Evolutionary conservation across 148 eudicot species (phyloP).

Genomic region (Pharnaceum exiguum): DNA sequence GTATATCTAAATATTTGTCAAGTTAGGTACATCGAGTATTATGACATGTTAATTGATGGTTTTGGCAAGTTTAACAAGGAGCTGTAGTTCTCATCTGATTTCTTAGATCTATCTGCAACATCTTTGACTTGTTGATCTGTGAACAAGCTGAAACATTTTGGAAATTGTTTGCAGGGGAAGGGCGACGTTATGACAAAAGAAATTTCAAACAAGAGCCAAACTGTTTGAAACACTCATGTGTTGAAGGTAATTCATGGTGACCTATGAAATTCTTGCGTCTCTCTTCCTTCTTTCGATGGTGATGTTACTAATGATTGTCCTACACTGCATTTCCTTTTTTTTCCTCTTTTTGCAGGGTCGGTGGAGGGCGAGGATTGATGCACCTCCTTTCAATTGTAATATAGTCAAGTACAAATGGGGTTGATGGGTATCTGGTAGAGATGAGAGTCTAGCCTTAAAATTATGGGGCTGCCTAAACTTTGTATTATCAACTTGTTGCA

Average conservation of each 20-base stretch:
- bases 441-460: neutral
- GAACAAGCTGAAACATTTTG: neutral
- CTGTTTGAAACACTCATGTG: conserved; percentile 18
- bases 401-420: conserved; percentile 9
- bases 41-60: too few species aligned
- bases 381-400: conserved; percentile 19
- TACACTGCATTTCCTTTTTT: neutral
- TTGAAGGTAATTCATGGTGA: conserved; percentile 1
- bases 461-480: neutral
- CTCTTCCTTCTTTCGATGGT: neutral
- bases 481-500: conserved; percentile 12
- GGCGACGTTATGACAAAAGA: conserved; percentile 43
- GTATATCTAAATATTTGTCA: too few species aligned
- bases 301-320: neutral
- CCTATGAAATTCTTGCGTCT: neutral
- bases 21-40: too few species aligned
- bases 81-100: too few species aligned
- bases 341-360: conserved; percentile 8
- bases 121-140: too few species aligned
- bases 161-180: conserved; percentile 36
- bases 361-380: neutral
- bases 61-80: too few species aligned
- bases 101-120: too few species aligned
- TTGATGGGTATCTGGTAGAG: conserved; percentile 12
- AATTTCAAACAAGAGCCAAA: conserved; percentile 34